Evolutionary conservation across 495 filamentous ascomycete genomes (phyloP), one percentile per base, ranked within the genome.

Genomic region (Aspergillus carlsbadensis): DNA sequence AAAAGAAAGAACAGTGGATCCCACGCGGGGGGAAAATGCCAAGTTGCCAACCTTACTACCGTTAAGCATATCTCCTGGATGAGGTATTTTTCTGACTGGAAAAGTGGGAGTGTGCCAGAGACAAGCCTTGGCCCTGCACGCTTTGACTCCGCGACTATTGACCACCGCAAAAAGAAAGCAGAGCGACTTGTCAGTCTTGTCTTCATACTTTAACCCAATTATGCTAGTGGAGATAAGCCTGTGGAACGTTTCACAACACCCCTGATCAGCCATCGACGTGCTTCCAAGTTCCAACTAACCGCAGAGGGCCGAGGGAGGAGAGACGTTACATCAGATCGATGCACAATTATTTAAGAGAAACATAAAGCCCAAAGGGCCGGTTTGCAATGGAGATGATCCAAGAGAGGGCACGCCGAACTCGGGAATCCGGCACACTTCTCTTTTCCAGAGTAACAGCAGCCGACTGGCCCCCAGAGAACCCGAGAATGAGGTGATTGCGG

Each of bases 151-250:
- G 26, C 26, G 26, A 29, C 26, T 29, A 29, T 29, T 29, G 26
- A 29, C 26, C 26, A 29, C 26, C 26, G 8, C 26, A 48, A 49
- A 49, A 49, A 35, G 10, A 35, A 37, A 57, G 40, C 36, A 50
- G 33, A 18, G 21, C 10, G n/a, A 48, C 13, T 37, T 46, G 24
- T 42, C 29, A 6, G n/a, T 41, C 13, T 37, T 46, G 24, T 42
- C 29, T 41, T 41, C 31, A 51, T 52, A 67, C 53, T 53, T 59
- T 56, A 60, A 58, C 65, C 55, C 63, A 64, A 73, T 70, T 70
- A 67, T 73, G 67, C 65, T 69, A 66, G 69, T 75, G 72, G 72
- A 72, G 72, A 75, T 75, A 73, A 75, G 69, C 69, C 72, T 70
- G 69, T 72, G 70, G 62, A 68, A 73, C 70, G 69, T 75, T 73